Evolutionary conservation across 495 filamentous ascomycete genomes (phyloP), one percentile per base, ranked within the genome.

Genomic region (Hypoxylon trugodes): DNA sequence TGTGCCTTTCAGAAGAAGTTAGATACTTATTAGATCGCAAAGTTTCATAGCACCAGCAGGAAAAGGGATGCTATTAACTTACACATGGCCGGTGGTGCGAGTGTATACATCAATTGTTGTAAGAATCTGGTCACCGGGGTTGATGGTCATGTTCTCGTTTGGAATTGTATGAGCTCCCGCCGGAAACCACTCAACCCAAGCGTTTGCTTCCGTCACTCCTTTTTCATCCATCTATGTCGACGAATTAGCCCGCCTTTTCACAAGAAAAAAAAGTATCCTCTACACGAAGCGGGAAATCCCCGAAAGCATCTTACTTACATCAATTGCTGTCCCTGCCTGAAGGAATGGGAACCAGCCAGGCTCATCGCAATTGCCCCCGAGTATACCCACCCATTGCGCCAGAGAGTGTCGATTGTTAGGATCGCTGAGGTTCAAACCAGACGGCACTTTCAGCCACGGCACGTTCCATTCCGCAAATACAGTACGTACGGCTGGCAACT

Each of bases 171-270:
- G 50, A 26, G 24, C 7, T 4, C 13, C n/a, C n/a, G n/a, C n/a
- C 50, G 50, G 50, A 18, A 41, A 53, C 50, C 50, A 53, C 21
- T 53, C 35, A 33, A 41, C n/a, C 50, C n/a, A n/a, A n/a, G n/a
- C n/a, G n/a, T n/a, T n/a, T n/a, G n/a, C n/a, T n/a, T n/a, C n/a
- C n/a, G n/a, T n/a, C n/a, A n/a, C n/a, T n/a, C n/a, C n/a, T n/a
- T n/a, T n/a, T n/a, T n/a, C n/a, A n/a, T n/a, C n/a, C n/a, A n/a
- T n/a, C n/a, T 32, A 53, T 19, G 50, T 37, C 28, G 28, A 30
- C 28, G 28, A 4, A 30, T 30, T 30, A 30, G 5, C 28, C n/a
- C n/a, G n/a, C n/a, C n/a, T n/a, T n/a, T n/a, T n/a, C n/a, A n/a
- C n/a, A n/a, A n/a, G n/a, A n/a, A n/a, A n/a, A n/a, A n/a, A n/a